Base-by-base conservation (phyloP, 345 rosid genomes). In the Syzygium aromaticum region DNA sequence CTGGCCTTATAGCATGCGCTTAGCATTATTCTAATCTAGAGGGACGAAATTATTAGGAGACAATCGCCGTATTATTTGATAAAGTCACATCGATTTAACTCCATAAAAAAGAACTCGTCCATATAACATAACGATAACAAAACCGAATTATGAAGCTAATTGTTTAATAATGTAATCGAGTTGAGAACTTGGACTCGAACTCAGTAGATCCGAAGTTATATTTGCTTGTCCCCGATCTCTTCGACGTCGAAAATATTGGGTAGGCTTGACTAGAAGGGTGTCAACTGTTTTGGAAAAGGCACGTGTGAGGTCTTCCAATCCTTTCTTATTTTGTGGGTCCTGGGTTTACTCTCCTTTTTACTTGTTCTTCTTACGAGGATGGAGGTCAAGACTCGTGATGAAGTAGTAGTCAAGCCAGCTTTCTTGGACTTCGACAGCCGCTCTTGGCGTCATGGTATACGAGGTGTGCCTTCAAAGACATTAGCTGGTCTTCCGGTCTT, bases 61-160 rank as follows among this genome's bases (percentile, higher is more conserved):
- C 2, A 0, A 6, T 3, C 73, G 6, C 19, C 7, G 17, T 4
- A 3, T n/a, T 6, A 27, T 61, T 8, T 12, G 7, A 61, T 0
- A 61, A 27, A 12, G 8, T 12, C 8, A n/a, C n/a, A 61, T 6
- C 28, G 8, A 61, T n/a, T 12, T 14, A n/a, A 61, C 9, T 61
- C 28, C 38, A 14, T 6, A n/a, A n/a, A 61, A 61, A 61, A 61
- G 19, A 52, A 61, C 4, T 14, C 19, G n/a, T 61, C 0, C 19
- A n/a, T 61, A 3, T 6, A 15, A 61, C n/a, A 30, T 8, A n/a
- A n/a, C 16, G 17, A n/a, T 61, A n/a, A 6, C 6, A 61, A 61
- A 61, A 30, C 1, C 2, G 33, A 61, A 30, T 0, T 0, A 3
- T 3, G 6, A 52, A 51, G 13, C 2, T 51, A 11, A 8, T 51